Evolutionary conservation across 1,284 basidiomycete species (phyloP).

Genomic region (Leccinum variabile): DNA sequence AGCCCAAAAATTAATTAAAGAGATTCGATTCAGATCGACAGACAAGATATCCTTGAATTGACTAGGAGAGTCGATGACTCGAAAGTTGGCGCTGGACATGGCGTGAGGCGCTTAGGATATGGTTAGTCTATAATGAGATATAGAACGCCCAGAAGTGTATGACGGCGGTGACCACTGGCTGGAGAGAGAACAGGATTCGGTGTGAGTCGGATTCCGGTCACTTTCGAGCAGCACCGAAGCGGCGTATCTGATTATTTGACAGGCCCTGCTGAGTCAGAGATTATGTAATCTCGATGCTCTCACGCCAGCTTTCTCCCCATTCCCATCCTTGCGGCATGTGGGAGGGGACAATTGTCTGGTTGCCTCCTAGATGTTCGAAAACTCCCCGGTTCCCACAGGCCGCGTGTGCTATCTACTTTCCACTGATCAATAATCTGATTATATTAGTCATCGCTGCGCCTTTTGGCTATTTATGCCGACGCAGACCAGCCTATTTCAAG

Average conservation of each 20-base stretch:
- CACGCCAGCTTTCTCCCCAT: not conserved
- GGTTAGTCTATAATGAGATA: not conserved
- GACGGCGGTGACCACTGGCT: not conserved
- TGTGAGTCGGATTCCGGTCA: not conserved
- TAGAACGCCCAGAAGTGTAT: not conserved
- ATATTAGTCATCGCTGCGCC: no score
- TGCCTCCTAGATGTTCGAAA: not conserved
- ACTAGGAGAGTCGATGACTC: constrained; percentile 59
- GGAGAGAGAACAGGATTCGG: not conserved
- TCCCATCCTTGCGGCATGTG: not conserved
- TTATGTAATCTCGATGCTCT: not conserved
- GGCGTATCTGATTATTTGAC: not conserved
- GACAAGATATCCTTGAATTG: constrained; percentile 79
- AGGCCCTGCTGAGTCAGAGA: not conserved
- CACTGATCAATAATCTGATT: no score
- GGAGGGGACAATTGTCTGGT: not conserved
- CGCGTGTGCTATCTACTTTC: no score
- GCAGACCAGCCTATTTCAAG: not conserved
- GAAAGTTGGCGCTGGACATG: constrained; percentile 44
- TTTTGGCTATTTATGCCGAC: no score
- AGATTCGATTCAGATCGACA: constrained; percentile 73
- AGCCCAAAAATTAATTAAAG: constrained; percentile 91
- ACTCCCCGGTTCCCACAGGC: no score
- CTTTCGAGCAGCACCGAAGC: not conserved
- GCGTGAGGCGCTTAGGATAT: not conserved